Base-by-base conservation (phyloP, 1,284 basidiomycete genomes). In the Amylostereum areolatum region DNA sequence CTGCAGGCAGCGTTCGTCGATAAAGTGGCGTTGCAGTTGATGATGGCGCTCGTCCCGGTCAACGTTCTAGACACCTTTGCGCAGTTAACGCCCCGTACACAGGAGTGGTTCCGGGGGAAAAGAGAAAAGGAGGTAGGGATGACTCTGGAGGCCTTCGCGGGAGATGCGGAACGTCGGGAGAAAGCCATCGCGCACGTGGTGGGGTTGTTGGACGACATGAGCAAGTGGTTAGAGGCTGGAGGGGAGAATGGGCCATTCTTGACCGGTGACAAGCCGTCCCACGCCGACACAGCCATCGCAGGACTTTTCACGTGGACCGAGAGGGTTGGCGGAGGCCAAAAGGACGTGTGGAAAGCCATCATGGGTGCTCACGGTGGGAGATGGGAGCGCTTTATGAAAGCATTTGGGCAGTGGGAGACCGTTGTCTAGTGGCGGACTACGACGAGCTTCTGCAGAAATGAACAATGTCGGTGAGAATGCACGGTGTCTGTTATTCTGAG, bases 1-100 rank as follows among this genome's bases (percentile, higher is more conserved):
- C 49, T 60, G 34, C 42, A 58, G 24, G 29, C 41, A 24, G 55
- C 56, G 24, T 59, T 57, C 52, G 24, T 34, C 8, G 42, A 49
- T 27, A 44, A 34, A 12, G 32, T 58, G 11, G 33, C 24, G 10
- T 11, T 9, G 18, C 35, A 45, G 6, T 51, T 48, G 25, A 43
- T 30, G n/a, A 41, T 29, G 18, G 3, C 58, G 27, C 12, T 53
- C 41, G 41, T 60, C 34, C 46, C 48, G 11, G 24, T 39, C 12
- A 25, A 28, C 55, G 56, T 39, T 39, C 37, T 39, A 25, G 7
- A 18, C 27, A 12, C 37, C 37, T 8, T 12, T 39, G 12, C 27
- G 6, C 37, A 6, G 27, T 7, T 7, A n/a, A 25, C 27, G 37
- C 37, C 27, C 8, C 25, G 25, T 28, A 28, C 27, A 24, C n/a